A percentile compares a stretch with the other conserved stretches of the same genome.
Evolutionary conservation across 2,329 filamentous ascomycete species (phyloP).

Genomic region (Trichoderma atrobrunneum): DNA sequence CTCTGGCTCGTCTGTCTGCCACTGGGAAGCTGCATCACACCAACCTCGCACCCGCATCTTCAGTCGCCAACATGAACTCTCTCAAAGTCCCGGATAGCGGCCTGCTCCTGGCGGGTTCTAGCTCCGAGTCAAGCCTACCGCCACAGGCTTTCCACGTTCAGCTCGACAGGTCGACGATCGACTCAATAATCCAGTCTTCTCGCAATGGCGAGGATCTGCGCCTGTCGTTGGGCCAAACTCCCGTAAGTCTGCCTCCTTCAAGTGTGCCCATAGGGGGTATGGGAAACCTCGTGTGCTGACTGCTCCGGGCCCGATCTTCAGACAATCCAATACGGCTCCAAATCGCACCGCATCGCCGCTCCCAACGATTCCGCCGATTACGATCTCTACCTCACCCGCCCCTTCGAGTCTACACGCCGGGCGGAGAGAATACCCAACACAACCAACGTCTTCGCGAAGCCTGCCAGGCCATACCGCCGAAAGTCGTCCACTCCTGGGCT

Average conservation of each 20-base stretch:
- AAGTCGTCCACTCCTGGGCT: slow-evolving; percentile 40
- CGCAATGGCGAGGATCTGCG: slow-evolving; percentile 56
- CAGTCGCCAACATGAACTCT: slow-evolving; percentile 42
- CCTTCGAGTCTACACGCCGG: slow-evolving; percentile 45
- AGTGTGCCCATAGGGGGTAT: not conserved
- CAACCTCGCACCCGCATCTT: not conserved
- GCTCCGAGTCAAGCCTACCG: slow-evolving; percentile 42
- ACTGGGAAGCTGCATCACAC: not conserved
- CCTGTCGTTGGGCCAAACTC: slow-evolving; percentile 55
- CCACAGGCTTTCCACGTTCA: slow-evolving; percentile 57
- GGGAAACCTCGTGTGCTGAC: slow-evolving; percentile 22
- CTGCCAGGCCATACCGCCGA: slow-evolving; percentile 32
- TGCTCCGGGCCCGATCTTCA: slow-evolving; percentile 27
- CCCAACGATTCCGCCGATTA: slow-evolving; percentile 47
- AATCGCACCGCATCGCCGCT: slow-evolving; percentile 46
- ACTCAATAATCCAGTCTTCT: slow-evolving; percentile 60
- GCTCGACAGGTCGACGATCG: slow-evolving; percentile 57
- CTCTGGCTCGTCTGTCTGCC: slow-evolving; percentile 6
- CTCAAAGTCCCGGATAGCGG: slow-evolving; percentile 57
- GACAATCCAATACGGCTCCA: slow-evolving; percentile 54
- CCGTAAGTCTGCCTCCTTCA: slow-evolving; percentile 47
- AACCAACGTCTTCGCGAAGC: slow-evolving; percentile 49
- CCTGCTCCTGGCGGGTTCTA: slow-evolving; percentile 53
- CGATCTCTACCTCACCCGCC: slow-evolving; percentile 56
- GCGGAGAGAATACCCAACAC: slow-evolving; percentile 51